phyloP scores from a whole-genome alignment of 2,329 filamentous ascomycete genomes.

The Remersonia thermophila region DNA sequence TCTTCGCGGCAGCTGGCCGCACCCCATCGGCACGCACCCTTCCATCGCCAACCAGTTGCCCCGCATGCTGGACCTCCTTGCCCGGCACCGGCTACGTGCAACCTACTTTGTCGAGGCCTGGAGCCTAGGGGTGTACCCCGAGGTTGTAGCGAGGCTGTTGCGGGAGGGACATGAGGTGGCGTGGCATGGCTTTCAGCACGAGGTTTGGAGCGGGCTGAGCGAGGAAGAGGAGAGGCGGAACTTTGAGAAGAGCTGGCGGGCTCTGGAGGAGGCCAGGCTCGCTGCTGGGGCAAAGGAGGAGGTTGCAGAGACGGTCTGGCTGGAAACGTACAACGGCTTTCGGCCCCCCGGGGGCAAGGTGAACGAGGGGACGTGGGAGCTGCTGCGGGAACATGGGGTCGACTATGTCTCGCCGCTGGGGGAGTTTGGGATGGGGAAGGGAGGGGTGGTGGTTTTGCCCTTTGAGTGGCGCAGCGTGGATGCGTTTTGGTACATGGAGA shows the following conservation, averaged over 20 bases:
- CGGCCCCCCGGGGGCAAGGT: constrained; percentile 19
- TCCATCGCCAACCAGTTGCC: constrained; percentile 18
- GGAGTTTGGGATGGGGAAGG: constrained; percentile 10
- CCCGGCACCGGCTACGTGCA: constrained; percentile 12
- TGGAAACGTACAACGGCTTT: constrained; percentile 18
- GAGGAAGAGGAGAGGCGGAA: constrained; percentile 13
- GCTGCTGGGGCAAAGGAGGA: not conserved
- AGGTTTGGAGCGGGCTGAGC: constrained; percentile 15
- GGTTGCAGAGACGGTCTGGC: constrained; percentile 7
- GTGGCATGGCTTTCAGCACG: constrained; percentile 23
- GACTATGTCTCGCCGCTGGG: constrained; percentile 20
- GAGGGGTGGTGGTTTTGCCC: constrained; percentile 18
- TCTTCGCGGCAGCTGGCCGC: constrained; percentile 15
- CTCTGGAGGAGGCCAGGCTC: no score
- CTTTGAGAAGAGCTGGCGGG: constrained; percentile 17
- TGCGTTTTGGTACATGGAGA: constrained; percentile 24
- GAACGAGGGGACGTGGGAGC: constrained; percentile 16
- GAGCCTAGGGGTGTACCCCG: constrained; percentile 19
- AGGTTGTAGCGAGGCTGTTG: constrained; percentile 11
- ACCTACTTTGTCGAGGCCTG: constrained; percentile 23
- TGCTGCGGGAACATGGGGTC: constrained; percentile 14
- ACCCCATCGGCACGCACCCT: constrained; percentile 18
- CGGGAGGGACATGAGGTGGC: constrained; percentile 20
- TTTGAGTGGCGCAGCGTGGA: constrained; percentile 22
- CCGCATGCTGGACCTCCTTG: constrained; percentile 20